Evolutionary conservation across 352 stramenopile species (phyloP).

Genomic region (Phytopythium aichiense): DNA sequence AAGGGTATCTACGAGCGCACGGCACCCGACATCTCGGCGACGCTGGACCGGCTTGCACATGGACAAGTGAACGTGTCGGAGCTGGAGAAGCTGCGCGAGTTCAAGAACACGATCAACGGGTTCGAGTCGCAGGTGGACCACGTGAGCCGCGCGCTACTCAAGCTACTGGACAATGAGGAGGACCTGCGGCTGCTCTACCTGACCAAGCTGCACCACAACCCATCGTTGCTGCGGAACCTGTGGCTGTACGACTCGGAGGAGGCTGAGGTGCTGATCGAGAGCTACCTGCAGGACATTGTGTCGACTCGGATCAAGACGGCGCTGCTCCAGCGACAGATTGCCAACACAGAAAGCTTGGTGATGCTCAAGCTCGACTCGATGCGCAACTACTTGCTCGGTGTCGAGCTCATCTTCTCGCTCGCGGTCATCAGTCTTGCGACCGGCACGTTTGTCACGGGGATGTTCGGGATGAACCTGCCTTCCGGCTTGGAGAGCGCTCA

Average conservation of each 20-base stretch:
- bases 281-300: constrained; percentile 62
- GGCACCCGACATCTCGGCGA: constrained; percentile 30
- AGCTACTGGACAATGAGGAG: constrained; percentile 67
- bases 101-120: constrained; percentile 78
- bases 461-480: constrained; percentile 64
- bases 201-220: constrained; percentile 39
- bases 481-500: constrained; percentile 43
- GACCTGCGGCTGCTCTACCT: constrained; percentile 64
- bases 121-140: constrained; percentile 63
- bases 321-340: constrained; percentile 62
- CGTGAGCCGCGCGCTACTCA: constrained; percentile 56
- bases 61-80: constrained; percentile 39
- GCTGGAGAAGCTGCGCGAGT: constrained; percentile 52
- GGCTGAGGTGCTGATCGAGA: constrained; percentile 51
- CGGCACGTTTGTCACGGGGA: constrained; percentile 49
- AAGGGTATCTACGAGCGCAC: constrained; percentile 41
- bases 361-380: constrained; percentile 70
- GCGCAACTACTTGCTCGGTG: constrained; percentile 56
- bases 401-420: constrained; percentile 55
- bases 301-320: constrained; percentile 61
- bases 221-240: constrained; percentile 22
- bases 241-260: constrained; percentile 53
- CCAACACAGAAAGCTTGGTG: constrained; percentile 65
- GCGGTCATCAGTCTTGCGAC: constrained; percentile 51
- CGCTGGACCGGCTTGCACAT: constrained; percentile 47